These are phyloP conservation scores for Lipomyces spencermartinsiae DNA, from an alignment of 805 yeast species.

Conservation along the genomic window DNA sequence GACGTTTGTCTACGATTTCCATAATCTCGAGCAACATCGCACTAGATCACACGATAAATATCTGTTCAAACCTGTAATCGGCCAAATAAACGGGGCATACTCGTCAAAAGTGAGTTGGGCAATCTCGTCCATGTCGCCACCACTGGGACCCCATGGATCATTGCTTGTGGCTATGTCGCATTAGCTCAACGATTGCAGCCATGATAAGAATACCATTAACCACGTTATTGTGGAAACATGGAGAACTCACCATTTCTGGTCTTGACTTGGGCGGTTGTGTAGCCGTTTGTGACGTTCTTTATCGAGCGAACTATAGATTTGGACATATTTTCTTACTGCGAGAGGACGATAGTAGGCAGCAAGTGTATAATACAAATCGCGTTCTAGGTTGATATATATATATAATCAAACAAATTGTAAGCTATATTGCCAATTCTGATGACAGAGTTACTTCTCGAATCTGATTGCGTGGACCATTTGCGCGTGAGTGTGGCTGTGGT, in stretches of 20 bases:
- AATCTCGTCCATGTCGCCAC: conserved; percentile 81
- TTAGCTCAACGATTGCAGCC: neutral
- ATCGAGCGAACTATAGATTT: conserved; percentile 35
- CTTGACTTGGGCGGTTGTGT: conserved; percentile 80
- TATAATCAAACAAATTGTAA: neutral
- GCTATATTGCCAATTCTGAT: neutral
- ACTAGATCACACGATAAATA: conserved; percentile 35
- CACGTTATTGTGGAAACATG: too few relatives aligned
- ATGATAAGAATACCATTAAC: neutral
- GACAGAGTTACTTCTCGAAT: neutral
- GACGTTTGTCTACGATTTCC: conserved; percentile 91
- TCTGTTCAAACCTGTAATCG: neutral
- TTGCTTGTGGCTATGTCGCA: conserved; percentile 74
- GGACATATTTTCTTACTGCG: conserved; percentile 6
- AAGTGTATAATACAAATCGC: neutral
- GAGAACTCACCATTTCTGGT: conserved; percentile 65
- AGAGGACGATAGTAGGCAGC: neutral
- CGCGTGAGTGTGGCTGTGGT: neutral
- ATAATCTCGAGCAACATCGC: conserved; percentile 84
- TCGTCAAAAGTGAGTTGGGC: conserved; percentile 73
- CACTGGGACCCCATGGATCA: conserved; percentile 81
- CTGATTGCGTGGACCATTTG: neutral
- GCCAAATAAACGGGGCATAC: conserved; percentile 40
- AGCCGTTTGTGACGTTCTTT: conserved; percentile 89
- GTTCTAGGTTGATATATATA: neutral